Conservation (phyloP, 192 early-diverging fungal species). For the Paraglomus occultum region DNA sequence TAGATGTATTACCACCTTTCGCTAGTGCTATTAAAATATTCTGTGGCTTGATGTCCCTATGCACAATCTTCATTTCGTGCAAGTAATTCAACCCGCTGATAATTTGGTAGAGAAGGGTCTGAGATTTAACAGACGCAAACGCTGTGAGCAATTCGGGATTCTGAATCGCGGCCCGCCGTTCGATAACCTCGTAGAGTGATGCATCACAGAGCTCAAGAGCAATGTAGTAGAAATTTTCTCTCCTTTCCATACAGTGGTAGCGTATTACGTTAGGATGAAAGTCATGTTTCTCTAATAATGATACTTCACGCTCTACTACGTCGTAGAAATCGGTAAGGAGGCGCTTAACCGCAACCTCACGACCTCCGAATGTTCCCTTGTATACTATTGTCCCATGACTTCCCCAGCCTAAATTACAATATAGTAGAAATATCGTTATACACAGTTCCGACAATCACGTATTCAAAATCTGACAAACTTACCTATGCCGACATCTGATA, state of each 20-base stretch:
- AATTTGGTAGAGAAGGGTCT: slow-evolving; percentile 79
- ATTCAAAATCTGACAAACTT: slow-evolving; percentile 18
- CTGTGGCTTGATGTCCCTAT: slow-evolving; percentile 97
- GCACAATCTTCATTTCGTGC: slow-evolving; percentile 93
- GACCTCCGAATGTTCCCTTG: slow-evolving; percentile 88
- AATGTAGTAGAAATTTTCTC: slow-evolving; percentile 93
- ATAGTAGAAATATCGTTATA: slow-evolving; percentile 47
- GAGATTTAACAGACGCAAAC: slow-evolving; percentile 52
- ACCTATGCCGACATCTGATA: slow-evolving; percentile 21
- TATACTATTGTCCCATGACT: slow-evolving; percentile 97
- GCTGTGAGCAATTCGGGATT: slow-evolving; percentile 39
- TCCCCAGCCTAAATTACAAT: slow-evolving; percentile 70
- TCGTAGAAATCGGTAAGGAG: slow-evolving; percentile 95
- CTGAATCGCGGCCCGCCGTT: slow-evolving; percentile 48
- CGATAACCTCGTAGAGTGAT: slow-evolving; percentile 84
- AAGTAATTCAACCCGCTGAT: slow-evolving; percentile 83
- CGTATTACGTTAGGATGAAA: slow-evolving; percentile 95
- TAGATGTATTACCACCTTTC: slow-evolving; percentile 33
- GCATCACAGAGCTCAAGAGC: slow-evolving; percentile 93
- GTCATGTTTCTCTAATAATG: slow-evolving; percentile 89
- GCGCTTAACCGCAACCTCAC: slow-evolving; percentile 91
- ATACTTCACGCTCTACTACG: slow-evolving; percentile 91
- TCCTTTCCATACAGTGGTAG: slow-evolving; percentile 88
- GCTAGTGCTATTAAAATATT: slow-evolving; percentile 79
- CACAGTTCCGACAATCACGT: slow-evolving; percentile 46